Evolutionary conservation across 345 rosid genomes (phyloP), one percentile per base, ranked within the genome.

Genomic region (Citropsis articulata): DNA sequence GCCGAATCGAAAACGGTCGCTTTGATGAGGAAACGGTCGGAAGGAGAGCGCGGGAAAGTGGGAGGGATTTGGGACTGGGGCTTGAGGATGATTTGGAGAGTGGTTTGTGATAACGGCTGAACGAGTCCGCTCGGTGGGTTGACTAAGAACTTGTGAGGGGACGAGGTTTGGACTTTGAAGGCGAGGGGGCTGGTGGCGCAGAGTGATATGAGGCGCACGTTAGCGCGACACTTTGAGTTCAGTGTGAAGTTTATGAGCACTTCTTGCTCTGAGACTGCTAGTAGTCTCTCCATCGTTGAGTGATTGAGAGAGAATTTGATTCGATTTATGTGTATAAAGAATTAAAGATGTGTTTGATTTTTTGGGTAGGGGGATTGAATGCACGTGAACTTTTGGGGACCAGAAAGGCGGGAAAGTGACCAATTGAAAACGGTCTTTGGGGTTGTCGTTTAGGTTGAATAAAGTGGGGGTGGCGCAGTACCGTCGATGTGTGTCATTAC

Each of bases 111-210:
- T 13, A 71, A 72, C 0, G 94, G 94, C 24, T 84, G 80, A 71
- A 89, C 75, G 79, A 85, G 50, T 45, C 91, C 94, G 31, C 72
- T 79, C 0, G 94, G 90, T 21, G 92, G 92, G 65, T 89, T 85
- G 31, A 90, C 92, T 0, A 91, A 82, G 72, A 91, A 91, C 81
- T 86, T 91, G 73, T 83, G 83, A 1, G 94, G 92, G 4, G 92
- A 89, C 16, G 90, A 89, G 59, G 94, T 87, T 79, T 89, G 92
- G 74, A 91, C 85, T 72, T 87, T 91, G 89, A 87, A 91, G 53
- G 91, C 92, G 4, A 91, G 80, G 6, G 85, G 79, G 10, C 68
- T 33, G 4, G 83, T 73, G 45, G 87, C 33, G 77, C 81, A 86
- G 75, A 86, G 90, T n/a, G 92, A 87, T 22, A 77, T 76, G 21